Conservation (phyloP, 169 alveolate genomes). For the Plasmodium knowlesi region DNA sequence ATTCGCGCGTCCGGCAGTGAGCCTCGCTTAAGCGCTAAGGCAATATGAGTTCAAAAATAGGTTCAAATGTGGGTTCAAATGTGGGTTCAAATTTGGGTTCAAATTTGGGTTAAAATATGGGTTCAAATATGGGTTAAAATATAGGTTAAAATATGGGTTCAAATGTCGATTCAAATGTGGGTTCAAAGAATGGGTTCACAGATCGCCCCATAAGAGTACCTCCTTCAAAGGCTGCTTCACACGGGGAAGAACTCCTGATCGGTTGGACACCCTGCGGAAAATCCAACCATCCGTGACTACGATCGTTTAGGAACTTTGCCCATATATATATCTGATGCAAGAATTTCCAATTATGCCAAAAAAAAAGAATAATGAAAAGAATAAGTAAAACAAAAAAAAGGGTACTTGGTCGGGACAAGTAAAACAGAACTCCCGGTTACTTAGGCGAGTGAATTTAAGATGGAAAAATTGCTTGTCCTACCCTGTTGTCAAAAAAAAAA, state of each 20-base stretch:
- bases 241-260: neutral
- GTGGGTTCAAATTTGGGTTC: too few species aligned
- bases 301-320: neutral
- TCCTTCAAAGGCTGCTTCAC: neutral
- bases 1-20: neutral
- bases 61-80: too few species aligned
- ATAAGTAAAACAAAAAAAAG: neutral
- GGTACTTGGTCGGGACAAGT: neutral
- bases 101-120: too few species aligned
- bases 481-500: neutral
- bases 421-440: neutral
- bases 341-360: neutral
- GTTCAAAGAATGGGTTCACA: neutral
- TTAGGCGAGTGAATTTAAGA: neutral
- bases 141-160: too few species aligned
- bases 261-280: neutral
- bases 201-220: neutral
- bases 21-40: neutral
- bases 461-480: neutral
- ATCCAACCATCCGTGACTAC: neutral
- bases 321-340: neutral
- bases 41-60: neutral
- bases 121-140: too few species aligned
- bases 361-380: neutral
- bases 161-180: too few species aligned